Percentiles rank a stretch among this genome's conserved stretches.
phyloP scores from a whole-genome alignment of 1,139 yeast genomes.

The Meyerozyma smithsonii region DNA sequence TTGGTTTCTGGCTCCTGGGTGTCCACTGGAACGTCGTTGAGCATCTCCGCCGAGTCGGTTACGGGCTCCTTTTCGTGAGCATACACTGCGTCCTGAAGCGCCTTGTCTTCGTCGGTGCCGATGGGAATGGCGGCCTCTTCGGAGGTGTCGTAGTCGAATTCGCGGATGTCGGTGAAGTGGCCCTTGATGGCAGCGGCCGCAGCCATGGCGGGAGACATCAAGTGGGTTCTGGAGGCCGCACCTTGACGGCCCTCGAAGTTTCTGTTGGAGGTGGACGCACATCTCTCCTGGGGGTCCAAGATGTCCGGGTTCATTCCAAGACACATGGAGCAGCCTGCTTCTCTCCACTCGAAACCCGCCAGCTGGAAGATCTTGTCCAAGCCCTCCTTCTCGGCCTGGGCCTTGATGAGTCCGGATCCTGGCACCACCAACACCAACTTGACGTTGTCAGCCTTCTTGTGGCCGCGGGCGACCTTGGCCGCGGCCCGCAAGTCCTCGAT shows the following conservation, averaged over 20 bases:
- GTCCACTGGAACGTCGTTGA: constrained; percentile 56
- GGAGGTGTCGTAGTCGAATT: constrained; percentile 56
- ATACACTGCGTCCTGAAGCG: constrained; percentile 62
- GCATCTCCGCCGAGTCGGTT: constrained; percentile 41
- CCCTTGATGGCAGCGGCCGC: constrained; percentile 97
- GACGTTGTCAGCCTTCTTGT: constrained; percentile 77
- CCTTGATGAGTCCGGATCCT: constrained; percentile 92
- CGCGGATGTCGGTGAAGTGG: constrained; percentile 85
- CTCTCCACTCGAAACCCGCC: constrained; percentile 98
- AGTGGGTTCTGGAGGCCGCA: constrained; percentile 91
- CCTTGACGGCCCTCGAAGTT: constrained; percentile 99
- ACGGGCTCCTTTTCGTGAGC: constrained; percentile 64
- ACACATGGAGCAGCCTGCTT: constrained; percentile 99
- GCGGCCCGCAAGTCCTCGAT: constrained; percentile 96
- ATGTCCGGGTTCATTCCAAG: constrained; percentile 99
- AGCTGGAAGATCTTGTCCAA: constrained; percentile 82
- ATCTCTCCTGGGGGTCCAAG: constrained; percentile 88
- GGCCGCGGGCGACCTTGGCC: constrained; percentile 88
- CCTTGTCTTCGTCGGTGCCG: constrained; percentile 49
- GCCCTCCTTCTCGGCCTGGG: constrained; percentile 93
- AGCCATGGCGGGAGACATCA: constrained; percentile 99
- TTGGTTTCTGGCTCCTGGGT: constrained; percentile 29
- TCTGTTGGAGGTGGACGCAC: constrained; percentile 98
- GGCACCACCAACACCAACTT: constrained; percentile 90
- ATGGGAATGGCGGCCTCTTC: constrained; percentile 61